Base-by-base conservation (phyloP, 441 rosid species). In the Pelargonium citronellum region DNA sequence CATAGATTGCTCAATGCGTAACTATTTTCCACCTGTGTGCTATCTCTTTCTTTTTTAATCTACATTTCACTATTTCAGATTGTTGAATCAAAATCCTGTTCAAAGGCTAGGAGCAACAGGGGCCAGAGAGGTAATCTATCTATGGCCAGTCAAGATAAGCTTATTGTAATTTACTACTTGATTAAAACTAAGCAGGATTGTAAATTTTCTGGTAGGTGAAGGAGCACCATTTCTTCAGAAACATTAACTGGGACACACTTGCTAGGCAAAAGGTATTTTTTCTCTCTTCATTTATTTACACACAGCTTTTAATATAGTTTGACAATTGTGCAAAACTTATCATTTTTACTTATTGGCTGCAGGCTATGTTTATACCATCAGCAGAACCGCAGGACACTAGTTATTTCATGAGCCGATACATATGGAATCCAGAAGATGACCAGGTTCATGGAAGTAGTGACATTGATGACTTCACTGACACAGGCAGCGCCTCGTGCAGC, bases 321-420 rank as follows among this genome's bases (percentile, higher is more conserved):
- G 43, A 51, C 16, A 62, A 58, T 51, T 41, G 71, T 79, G 67
- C 61, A 66, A 66, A 44, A 34, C 73, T 70, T 7, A 49, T 44
- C 5, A 19, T 71, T 34, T 64, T 60, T 37, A 17, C 41, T 65
- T 41, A 64, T 75, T 65, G 63, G 22, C 68, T 77, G 71, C 88
- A 95, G 97, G 99, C 98, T 76, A 89, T 83, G 87, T 92, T 95
- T 86, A 91, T 91, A 75, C 99, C 99, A 81, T 75, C 87, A 63
- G 87, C 91, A 47, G 97, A 95, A 73, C 86, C 87, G 61, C 85
- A 82, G 11, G 98, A 95, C 79, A 91, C 98, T 0, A 88, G 98
- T 74, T 95, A 95, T 67, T 95, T 95, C 82, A 87, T 89, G 91
- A 89, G 99, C 83, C 82, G 98, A 10, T 88, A 91, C 73, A 85